A percentile compares a stretch with the other conserved stretches of the same genome.
Evolutionary conservation across 257 asterid species (phyloP).

Genomic region (Haberlea rhodopensis): DNA sequence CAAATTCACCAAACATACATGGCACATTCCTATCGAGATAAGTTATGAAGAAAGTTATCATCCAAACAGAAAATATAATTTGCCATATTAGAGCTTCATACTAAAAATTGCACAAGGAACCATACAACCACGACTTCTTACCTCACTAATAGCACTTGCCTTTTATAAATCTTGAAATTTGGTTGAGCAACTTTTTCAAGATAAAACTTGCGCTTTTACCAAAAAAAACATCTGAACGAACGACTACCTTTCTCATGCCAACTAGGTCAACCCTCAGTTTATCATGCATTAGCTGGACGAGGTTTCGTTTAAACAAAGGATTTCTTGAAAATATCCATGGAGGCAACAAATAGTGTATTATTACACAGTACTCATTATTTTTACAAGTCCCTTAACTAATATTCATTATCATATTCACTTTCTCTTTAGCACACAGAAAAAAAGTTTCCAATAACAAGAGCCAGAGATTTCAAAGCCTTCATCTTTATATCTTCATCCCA

Average conservation of each 20-base stretch:
- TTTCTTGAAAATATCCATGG: conserved; percentile 1
- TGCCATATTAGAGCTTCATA: not conserved
- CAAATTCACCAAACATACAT: not conserved
- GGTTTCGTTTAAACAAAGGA: not conserved
- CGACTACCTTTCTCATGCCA: not conserved
- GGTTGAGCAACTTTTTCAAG: not conserved
- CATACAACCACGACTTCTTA: too few relatives aligned
- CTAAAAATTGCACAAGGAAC: not conserved
- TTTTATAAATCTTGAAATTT: not conserved
- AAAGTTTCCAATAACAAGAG: not conserved
- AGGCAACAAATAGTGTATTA: not conserved
- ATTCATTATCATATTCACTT: not conserved
- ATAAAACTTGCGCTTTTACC: not conserved
- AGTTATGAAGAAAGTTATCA: not conserved
- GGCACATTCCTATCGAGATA: not conserved
- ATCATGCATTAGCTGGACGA: not conserved
- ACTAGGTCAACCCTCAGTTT: not conserved
- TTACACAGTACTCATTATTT: not conserved
- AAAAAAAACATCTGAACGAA: too few relatives aligned
- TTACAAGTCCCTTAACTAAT: not conserved
- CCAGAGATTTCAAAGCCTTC: conserved; percentile 5
- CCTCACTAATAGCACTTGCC: not conserved
- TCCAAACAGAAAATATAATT: not conserved
- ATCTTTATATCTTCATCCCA: not conserved
- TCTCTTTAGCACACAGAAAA: not conserved